phyloP scores from a whole-genome alignment of 106 monocot species.

The Dendrobium nobile region DNA sequence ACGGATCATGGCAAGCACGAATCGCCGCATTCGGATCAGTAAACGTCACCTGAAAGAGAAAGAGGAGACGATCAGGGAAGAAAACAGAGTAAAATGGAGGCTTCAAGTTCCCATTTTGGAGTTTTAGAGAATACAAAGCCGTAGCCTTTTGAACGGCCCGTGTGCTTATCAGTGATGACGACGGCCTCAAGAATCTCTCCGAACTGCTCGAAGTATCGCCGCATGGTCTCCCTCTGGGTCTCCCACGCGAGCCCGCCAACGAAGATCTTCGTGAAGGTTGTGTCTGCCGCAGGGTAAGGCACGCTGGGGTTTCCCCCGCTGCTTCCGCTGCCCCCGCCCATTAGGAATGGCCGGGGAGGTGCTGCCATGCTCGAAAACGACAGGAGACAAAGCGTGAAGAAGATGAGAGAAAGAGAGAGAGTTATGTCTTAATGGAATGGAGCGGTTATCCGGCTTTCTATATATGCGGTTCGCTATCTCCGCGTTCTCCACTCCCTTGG shows the following conservation, averaged over 20 bases:
- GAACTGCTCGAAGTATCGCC: slow-evolving; percentile 45
- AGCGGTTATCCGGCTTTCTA: neutral
- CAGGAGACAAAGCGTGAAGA: neutral
- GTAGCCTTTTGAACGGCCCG: slow-evolving; percentile 44
- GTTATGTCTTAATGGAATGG: too few species aligned
- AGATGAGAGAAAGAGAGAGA: neutral
- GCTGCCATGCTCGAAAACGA: neutral
- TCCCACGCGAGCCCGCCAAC: slow-evolving; percentile 51
- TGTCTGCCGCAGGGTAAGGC: slow-evolving; percentile 6
- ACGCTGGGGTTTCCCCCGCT: neutral
- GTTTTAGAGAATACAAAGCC: slow-evolving; percentile 24
- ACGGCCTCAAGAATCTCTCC: slow-evolving; percentile 56
- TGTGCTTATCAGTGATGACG: slow-evolving; percentile 46
- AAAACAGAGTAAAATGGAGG: neutral
- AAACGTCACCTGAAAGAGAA: slow-evolving; percentile 60
- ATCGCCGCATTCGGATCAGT: slow-evolving; percentile 53
- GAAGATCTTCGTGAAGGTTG: slow-evolving; percentile 46
- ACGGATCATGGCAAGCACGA: slow-evolving; percentile 56
- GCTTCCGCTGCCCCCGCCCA: neutral
- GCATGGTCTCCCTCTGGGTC: slow-evolving; percentile 38
- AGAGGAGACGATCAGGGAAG: neutral
- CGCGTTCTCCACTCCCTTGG: slow-evolving; percentile 3
- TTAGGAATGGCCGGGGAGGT: slow-evolving; percentile 2
- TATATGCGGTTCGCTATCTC: neutral
- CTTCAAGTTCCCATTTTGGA: neutral